Conservation (phyloP, 2,329 filamentous ascomycete species). For the Fusarium musae region DNA sequence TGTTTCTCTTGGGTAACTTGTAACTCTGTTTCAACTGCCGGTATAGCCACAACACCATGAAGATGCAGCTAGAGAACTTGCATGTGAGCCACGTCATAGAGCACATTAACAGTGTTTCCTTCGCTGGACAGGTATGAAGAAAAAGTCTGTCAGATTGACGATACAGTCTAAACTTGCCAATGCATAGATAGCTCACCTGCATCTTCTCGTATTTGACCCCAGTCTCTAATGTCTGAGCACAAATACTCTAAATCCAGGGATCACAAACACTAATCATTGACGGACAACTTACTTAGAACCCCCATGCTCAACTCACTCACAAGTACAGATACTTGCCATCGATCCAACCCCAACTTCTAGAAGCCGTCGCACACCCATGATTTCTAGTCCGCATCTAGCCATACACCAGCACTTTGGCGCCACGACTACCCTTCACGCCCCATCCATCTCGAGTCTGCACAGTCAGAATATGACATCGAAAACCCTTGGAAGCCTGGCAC, state of each 20-base stretch:
- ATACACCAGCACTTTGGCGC: background rate
- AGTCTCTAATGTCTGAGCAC: background rate
- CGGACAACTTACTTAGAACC: constrained; percentile 24
- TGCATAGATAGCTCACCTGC: background rate
- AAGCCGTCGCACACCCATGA: constrained; percentile 1
- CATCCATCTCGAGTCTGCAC: background rate
- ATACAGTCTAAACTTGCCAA: background rate
- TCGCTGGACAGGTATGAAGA: background rate
- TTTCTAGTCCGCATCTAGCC: constrained; percentile 13
- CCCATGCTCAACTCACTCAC: background rate
- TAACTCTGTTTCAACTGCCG: constrained; percentile 23
- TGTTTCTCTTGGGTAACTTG: background rate
- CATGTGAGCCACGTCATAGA: constrained; percentile 4
- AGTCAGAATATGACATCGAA: background rate
- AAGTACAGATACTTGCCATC: constrained; percentile 31
- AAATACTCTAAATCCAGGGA: background rate
- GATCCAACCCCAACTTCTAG: constrained; percentile 23
- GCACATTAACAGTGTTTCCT: background rate
- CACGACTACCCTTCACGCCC: constrained; percentile 18
- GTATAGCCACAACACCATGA: background rate
- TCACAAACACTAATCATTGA: background rate
- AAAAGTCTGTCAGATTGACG: background rate
- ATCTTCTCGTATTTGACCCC: background rate
- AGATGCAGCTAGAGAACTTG: background rate
- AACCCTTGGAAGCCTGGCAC: background rate